A percentile compares a stretch with the other conserved stretches of the same genome.
These are phyloP conservation scores for Pisolithus marmoratus DNA, from an alignment of 768 basidiomycete species.

Conservation along the genomic window DNA sequence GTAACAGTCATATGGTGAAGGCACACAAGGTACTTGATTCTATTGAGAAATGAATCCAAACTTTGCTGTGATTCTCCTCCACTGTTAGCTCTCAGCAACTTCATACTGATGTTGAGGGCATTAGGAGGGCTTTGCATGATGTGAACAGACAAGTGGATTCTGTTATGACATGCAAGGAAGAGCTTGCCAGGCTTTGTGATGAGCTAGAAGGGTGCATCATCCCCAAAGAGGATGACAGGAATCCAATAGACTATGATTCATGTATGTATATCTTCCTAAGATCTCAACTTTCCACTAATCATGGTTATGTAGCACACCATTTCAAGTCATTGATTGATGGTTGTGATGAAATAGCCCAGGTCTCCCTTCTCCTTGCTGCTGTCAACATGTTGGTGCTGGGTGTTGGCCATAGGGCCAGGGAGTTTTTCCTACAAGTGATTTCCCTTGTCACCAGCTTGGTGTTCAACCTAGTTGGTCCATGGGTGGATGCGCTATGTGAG, in stretches of 20 bases:
- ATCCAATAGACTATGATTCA: not conserved
- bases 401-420: conserved; percentile 1
- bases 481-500: not conserved
- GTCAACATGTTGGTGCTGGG: conserved; percentile 14
- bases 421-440: conserved; percentile 16
- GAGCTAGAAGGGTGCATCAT: not conserved
- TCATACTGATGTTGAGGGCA: not conserved
- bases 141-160: not conserved
- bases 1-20: not conserved
- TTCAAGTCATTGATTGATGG: conserved; percentile 2
- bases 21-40: not conserved
- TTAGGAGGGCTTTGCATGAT: not conserved
- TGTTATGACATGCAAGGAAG: not conserved
- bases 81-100: not conserved
- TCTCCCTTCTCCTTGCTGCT: conserved; percentile 14
- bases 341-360: conserved; percentile 10
- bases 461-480: not conserved
- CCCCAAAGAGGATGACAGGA: not conserved
- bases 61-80: not conserved
- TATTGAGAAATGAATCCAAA: not conserved
- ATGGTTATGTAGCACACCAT: not conserved
- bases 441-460: conserved; percentile 7
- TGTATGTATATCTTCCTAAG: not conserved
- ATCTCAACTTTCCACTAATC: not conserved
- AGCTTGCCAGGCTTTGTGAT: not conserved